Conservation (phyloP, 176 grass and related monocot genomes). For the Triticum aestivum region IWGSC_CS_RefSeq_v2.1 NC_057794.1:505770493-505770992, state of each 20-base stretch:
- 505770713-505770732: background rate
- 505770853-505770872: background rate
- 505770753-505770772: background rate
- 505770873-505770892: background rate
- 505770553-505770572: background rate
- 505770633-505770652: background rate
- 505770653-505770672: background rate
- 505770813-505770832: background rate
- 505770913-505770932: background rate
- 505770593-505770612: slow-evolving; percentile 3
- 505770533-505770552: background rate
- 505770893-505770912: background rate
- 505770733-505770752: background rate
- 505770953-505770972: background rate
- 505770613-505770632: background rate
- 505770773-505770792: background rate
- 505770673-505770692: background rate
- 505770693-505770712: background rate
- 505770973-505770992: background rate
- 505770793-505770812: background rate
- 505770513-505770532: background rate
- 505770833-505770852: background rate
- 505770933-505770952: background rate
- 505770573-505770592: slow-evolving; percentile 12
- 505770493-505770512: background rate